Evolutionary conservation across 257 asterid genomes (phyloP), one percentile per base, ranked within the genome.

Genomic region (Scutellaria baicalensis): DNA sequence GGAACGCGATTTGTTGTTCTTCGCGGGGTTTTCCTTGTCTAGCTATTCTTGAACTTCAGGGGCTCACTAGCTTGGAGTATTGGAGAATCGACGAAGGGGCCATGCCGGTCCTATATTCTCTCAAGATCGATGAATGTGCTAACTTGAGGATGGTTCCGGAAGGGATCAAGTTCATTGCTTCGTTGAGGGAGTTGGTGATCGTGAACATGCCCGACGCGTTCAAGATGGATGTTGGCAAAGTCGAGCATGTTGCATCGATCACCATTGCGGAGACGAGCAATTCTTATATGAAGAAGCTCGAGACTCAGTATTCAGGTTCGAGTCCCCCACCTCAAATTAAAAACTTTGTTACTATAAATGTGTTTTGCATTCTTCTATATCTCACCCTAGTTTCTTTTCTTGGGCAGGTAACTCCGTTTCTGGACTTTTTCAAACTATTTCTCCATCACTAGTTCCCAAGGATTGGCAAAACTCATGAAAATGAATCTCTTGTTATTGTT

Each of bases 51-150:
- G 81, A 72, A 47, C 3, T 83, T 27, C 78, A 76, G 39, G 80
- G 79, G 40, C 62, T 76, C 58, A 77, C 54, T 21, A 73, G 70
- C 13, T 63, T 83, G 16, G 81, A 78, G 82, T 45, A 55, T 4
- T 85, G 84, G 91, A 78, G 27, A 55, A 75, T 85, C 20, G 85
- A 77, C 60, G 71, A 52, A 70, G 88, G 85, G 40, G 84, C 85
- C 12, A 69, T 86, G 84, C 81, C 72, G 1, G 80, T 74, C 60
- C 86, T 86, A 48, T 58, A 45, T 39, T 66, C 66, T 64, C 69
- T 83, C 17, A 74, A 72, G 72, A 77, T 81, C 21, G 84, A 82
- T 16, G 78, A 78, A 20, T 84, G 89, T 44, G 59, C 51, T 42
- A 84, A 66, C 44, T 36, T 84, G 74, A 59, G 54, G 77, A 79